These are phyloP conservation scores for Croton setiger DNA, from an alignment of 441 rosid species.

Conservation along the genomic window DNA sequence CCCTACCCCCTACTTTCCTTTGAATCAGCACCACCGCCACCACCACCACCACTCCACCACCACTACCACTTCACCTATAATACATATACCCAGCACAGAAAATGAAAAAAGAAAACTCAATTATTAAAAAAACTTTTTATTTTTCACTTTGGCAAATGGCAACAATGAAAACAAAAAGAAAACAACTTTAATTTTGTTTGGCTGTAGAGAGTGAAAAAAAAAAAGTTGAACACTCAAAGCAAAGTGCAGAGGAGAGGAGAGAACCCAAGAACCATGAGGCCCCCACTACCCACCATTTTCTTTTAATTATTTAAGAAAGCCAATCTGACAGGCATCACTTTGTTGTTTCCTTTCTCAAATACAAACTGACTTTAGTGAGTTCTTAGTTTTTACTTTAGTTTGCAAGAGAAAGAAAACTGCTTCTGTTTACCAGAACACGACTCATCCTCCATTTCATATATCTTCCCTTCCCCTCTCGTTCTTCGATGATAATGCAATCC, in stretches of 20 bases:
- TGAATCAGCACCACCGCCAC: constrained; percentile 86
- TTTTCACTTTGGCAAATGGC: constrained; percentile 9
- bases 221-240: no score
- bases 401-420: constrained; percentile 16
- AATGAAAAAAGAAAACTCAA: background rate
- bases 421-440: constrained; percentile 45
- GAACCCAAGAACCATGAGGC: constrained; percentile 20
- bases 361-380: constrained; percentile 26
- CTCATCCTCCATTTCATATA: constrained; percentile 28
- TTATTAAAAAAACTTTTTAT: background rate
- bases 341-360: constrained; percentile 34
- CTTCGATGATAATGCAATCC: constrained; percentile 44
- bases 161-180: constrained; percentile 14
- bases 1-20: constrained; percentile 41
- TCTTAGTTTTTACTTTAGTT: constrained; percentile 20
- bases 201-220: background rate
- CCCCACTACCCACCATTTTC: constrained; percentile 25
- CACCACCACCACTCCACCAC: constrained; percentile 21
- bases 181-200: background rate
- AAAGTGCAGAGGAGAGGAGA: background rate
- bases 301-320: constrained; percentile 6
- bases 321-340: constrained; percentile 42
- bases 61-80: constrained; percentile 3
- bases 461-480: constrained; percentile 28
- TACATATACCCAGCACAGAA: background rate